Conservation (phyloP, 2,329 filamentous ascomycete genomes). For the Blastomyces gilchristii region DNA sequence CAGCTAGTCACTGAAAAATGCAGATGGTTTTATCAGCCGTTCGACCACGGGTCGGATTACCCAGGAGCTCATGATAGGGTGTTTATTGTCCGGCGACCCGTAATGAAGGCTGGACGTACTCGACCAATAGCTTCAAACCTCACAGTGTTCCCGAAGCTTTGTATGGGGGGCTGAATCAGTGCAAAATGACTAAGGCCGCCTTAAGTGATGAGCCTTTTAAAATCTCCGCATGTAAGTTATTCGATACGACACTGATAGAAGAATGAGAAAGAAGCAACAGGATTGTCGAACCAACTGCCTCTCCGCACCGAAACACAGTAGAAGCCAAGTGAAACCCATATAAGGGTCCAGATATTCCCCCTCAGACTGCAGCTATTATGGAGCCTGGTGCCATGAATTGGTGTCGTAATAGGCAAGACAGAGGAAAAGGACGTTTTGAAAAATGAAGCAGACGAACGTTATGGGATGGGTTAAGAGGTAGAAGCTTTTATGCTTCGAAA, state of each 20-base stretch:
- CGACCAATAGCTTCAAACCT: too few species aligned
- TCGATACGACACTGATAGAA: conserved; percentile 56
- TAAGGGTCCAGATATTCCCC: not conserved
- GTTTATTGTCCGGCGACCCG: not conserved
- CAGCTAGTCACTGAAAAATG: not conserved
- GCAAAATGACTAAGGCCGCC: conserved; percentile 22
- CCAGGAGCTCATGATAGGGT: not conserved
- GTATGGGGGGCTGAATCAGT: not conserved
- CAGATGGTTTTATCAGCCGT: too few species aligned
- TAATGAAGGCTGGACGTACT: too few species aligned
- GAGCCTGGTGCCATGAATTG: conserved; percentile 62
- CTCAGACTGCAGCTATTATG: conserved; percentile 64
- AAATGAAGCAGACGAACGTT: conserved; percentile 51
- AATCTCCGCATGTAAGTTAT: conserved; percentile 61
- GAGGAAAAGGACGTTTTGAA: conserved; percentile 43
- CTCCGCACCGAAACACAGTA: too few species aligned
- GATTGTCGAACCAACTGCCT: conserved; percentile 37
- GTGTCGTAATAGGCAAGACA: conserved; percentile 59
- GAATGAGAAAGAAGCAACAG: conserved; percentile 57
- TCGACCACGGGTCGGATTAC: too few species aligned
- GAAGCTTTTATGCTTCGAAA: too few species aligned
- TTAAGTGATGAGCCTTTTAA: conserved; percentile 36
- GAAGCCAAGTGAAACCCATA: not conserved
- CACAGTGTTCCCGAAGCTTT: too few species aligned
- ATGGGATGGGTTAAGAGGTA: too few species aligned